These are phyloP conservation scores for Boletus tomentosulus DNA, from an alignment of 768 basidiomycete species.

Conservation along the genomic window DNA sequence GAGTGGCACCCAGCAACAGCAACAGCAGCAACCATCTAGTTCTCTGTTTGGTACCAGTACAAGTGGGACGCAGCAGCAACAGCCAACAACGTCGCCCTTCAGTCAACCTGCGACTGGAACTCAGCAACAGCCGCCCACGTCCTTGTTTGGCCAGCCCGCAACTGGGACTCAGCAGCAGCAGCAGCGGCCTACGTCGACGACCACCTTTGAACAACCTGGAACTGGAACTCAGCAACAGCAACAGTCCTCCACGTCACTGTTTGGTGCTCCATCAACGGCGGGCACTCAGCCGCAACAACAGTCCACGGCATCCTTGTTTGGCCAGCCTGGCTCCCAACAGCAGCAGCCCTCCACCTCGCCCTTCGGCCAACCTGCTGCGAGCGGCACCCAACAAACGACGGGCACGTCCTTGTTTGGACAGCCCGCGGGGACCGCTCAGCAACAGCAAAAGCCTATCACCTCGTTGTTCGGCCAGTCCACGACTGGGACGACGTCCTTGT, in stretches of 20 bases:
- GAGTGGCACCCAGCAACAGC: conserved; percentile 20
- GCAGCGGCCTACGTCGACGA: no score
- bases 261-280: conserved; percentile 17
- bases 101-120: conserved; percentile 27
- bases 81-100: conserved; percentile 31
- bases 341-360: conserved; percentile 29
- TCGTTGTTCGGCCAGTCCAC: conserved; percentile 29
- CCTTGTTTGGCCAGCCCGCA: conserved; percentile 20
- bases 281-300: conserved; percentile 16
- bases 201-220: conserved; percentile 7
- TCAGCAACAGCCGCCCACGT: conserved; percentile 29
- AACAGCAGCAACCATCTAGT: conserved; percentile 18
- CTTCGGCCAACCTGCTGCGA: conserved; percentile 23
- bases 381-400: conserved; percentile 27
- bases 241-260: conserved; percentile 23
- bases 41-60: conserved; percentile 15
- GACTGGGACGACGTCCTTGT: conserved; percentile 16
- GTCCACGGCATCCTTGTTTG: conserved; percentile 16
- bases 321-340: conserved; percentile 34
- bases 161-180: no score
- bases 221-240: conserved; percentile 32
- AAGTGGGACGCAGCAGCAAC: conserved; percentile 28
- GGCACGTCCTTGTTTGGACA: conserved; percentile 39
- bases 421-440: conserved; percentile 19
- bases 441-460: conserved; percentile 24